Percentiles rank a stretch among this genome's conserved stretches.
phyloP scores from a whole-genome alignment of 2,329 filamentous ascomycete species.

The Epichloe gansuensis region DNA sequence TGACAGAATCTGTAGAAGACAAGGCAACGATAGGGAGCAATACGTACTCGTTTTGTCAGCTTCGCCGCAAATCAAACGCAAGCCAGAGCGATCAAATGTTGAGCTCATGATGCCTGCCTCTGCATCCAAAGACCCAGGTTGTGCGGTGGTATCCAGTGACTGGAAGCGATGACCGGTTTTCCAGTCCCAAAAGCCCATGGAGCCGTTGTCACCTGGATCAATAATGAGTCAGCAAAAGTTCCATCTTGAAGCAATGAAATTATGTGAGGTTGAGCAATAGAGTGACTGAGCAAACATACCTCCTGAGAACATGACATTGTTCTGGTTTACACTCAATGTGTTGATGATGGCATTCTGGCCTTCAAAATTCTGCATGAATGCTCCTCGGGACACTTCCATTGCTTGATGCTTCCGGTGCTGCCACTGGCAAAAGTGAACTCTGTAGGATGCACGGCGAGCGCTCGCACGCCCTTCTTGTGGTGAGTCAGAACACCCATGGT shows the following conservation, averaged over 20 bases:
- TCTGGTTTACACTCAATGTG: constrained; percentile 81
- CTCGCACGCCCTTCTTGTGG: constrained; percentile 93
- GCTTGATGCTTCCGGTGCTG: constrained; percentile 89
- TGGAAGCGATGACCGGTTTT: constrained; percentile 92
- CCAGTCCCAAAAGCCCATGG: constrained; percentile 98
- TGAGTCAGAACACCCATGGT: constrained; percentile 93
- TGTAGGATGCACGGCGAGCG: constrained; percentile 70
- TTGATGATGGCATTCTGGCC: constrained; percentile 97
- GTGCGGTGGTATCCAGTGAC: constrained; percentile 76
- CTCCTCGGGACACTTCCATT: constrained; percentile 97
- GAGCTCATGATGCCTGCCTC: constrained; percentile 92
- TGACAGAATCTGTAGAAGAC: no score
- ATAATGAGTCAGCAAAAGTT: neutral
- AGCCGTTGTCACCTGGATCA: constrained; percentile 65
- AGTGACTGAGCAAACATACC: constrained; percentile 26
- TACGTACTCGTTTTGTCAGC: constrained; percentile 80
- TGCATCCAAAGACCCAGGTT: constrained; percentile 86
- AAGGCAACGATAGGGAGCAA: neutral
- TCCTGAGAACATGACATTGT: constrained; percentile 89
- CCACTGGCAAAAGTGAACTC: constrained; percentile 96
- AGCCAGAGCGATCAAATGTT: constrained; percentile 78
- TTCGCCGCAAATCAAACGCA: constrained; percentile 86
- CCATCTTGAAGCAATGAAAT: no score
- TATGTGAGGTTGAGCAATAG: no score
- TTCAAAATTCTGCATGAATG: constrained; percentile 98